Base-by-base conservation (phyloP, 768 basidiomycete species). In the Lactifluus hygrophoroides region DNA sequence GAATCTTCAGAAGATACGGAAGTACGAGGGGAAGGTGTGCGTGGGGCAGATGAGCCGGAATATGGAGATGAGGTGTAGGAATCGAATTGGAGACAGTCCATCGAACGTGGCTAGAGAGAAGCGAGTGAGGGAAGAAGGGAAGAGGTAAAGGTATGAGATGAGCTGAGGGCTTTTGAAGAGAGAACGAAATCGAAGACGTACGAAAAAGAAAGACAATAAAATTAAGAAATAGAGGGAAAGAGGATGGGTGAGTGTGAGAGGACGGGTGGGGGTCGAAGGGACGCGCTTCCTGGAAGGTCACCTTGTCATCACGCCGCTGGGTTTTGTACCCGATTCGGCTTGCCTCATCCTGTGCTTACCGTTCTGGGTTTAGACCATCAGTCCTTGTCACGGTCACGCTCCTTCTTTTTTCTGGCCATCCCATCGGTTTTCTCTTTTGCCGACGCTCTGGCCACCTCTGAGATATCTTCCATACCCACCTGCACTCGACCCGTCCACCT, bases 1-100 rank as follows among this genome's bases (percentile, higher is more conserved):
- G 62, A 48, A 10, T 46, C 59, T 48, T 56, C 54, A 16, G 72
- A 67, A 61, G 64, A 68, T 60, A 70, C 53, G 54, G 69, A 70
- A 46, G 67, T 69, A 45, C 72, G 75, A 21, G 88, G 88, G 1
- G 88, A 88, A 0, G 88, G 88, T 0, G 88, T 89, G 55, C 86
- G 80, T 2, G 88, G 87, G 1, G 79, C 76, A 44, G 85, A 85
- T 61, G 82, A 78, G 74, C 85, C 82, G 56, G 83, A 82, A 75
- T 83, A 84, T 46, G 59, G 54, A n/a, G 59, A 60, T 64, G 82
- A 77, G 51, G 80, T 73, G 71, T 83, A 86, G 7, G 75, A 70
- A 74, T 85, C 83, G 70, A 85, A 87, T 42, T 68, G 67, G 63
- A 70, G 63, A 54, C 69, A 48, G 67, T 79, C 77, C 77, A 78